A percentile compares a stretch with the other conserved stretches of the same genome.
Conservation (phyloP, 345 rosid species). For the Barbarea vulgaris region DNA sequence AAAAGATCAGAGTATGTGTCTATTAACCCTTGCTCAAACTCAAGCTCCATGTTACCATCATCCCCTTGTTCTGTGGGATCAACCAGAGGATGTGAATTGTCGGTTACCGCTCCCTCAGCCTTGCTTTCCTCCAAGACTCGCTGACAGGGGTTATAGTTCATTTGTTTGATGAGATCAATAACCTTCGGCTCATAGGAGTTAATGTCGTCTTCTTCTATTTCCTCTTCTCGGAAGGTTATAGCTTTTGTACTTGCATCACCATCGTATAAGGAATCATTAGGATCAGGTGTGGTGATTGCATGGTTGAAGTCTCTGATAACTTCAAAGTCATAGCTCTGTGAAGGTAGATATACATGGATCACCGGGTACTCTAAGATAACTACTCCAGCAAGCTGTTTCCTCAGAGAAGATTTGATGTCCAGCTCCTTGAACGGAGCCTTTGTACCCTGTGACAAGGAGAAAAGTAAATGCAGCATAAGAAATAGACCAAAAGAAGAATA, state of each 20-base stretch:
- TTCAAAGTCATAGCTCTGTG: conserved; percentile 62
- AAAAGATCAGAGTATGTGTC: conserved; percentile 72
- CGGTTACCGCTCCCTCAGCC: conserved; percentile 27
- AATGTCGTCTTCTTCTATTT: conserved; percentile 59
- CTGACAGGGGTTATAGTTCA: conserved; percentile 30
- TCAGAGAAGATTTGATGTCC: conserved; percentile 60
- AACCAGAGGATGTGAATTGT: conserved; percentile 24
- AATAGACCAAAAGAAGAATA: not conserved
- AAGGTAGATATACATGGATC: conserved; percentile 81
- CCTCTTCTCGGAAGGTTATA: conserved; percentile 64
- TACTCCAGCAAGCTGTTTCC: conserved; percentile 60
- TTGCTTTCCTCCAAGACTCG: conserved; percentile 23
- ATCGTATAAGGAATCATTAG: conserved; percentile 32
- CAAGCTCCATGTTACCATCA: conserved; percentile 47
- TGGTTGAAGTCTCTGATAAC: conserved; percentile 46
- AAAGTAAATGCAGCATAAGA: not conserved
- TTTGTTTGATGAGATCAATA: conserved; percentile 48
- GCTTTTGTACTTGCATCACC: conserved; percentile 47
- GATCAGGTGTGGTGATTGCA: conserved; percentile 29
- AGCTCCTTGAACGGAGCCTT: conserved; percentile 67
- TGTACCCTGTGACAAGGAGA: conserved; percentile 54
- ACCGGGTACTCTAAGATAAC: conserved; percentile 82
- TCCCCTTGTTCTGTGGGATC: conserved; percentile 18
- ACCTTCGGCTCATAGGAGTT: conserved; percentile 48
- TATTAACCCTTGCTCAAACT: conserved; percentile 67